phyloP scores from a whole-genome alignment of 1,284 basidiomycete genomes.

The Sanghuangporus weigelae region DNA sequence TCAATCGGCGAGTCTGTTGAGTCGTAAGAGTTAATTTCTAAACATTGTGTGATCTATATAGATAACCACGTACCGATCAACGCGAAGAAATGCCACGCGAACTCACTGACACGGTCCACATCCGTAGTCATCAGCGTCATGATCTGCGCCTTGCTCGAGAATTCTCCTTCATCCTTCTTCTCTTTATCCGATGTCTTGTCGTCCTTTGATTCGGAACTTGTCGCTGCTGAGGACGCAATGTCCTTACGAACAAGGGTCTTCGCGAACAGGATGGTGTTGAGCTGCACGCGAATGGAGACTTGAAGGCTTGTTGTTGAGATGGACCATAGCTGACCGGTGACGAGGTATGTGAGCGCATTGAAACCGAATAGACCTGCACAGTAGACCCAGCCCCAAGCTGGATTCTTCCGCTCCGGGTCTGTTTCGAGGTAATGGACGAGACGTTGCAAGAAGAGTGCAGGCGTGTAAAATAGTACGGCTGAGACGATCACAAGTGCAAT shows the following conservation, averaged over 20 bases:
- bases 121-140: constrained; percentile 89
- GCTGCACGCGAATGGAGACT: constrained; percentile 70
- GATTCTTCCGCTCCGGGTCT: constrained; percentile 19
- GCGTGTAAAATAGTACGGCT: constrained; percentile 41
- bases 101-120: constrained; percentile 84
- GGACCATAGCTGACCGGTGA: constrained; percentile 59
- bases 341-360: constrained; percentile 31
- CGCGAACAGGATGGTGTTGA: constrained; percentile 82
- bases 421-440: constrained; percentile 42
- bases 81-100: constrained; percentile 74
- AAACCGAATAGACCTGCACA: constrained; percentile 36
- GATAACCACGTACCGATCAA: constrained; percentile 43
- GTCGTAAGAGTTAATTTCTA: background rate
- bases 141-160: constrained; percentile 87
- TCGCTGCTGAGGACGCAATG: constrained; percentile 57
- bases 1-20: constrained; percentile 78
- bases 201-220: constrained; percentile 26
- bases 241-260: constrained; percentile 91
- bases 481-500: constrained; percentile 34
- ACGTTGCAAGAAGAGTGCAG: constrained; percentile 40
- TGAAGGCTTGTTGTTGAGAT: constrained; percentile 68
- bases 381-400: constrained; percentile 25
- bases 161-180: constrained; percentile 57
- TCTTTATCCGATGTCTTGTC: constrained; percentile 26
- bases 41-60: constrained; percentile 19